A percentile compares a stretch with the other conserved stretches of the same genome.
Evolutionary conservation across 140 eudicot genomes (phyloP).

Genomic region (Oenanthe javanica): DNA sequence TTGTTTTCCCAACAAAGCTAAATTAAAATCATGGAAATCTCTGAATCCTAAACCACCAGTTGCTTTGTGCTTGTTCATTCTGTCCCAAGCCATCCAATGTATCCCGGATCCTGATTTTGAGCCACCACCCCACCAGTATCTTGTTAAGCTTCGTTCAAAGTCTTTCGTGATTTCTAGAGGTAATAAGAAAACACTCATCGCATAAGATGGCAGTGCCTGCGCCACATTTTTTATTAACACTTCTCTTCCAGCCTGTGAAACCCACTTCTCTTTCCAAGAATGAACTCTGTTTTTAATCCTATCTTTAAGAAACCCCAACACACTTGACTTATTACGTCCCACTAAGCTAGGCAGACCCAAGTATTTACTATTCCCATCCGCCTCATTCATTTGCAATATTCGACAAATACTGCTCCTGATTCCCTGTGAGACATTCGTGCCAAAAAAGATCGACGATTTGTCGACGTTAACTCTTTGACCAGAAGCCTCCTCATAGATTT

Average conservation of each 20-base stretch:
- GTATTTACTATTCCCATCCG: background rate
- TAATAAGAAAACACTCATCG: background rate
- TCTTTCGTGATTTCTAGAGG: background rate
- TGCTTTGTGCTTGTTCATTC: too few relatives aligned
- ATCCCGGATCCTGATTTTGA: too few relatives aligned
- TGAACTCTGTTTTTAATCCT: background rate
- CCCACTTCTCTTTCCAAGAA: background rate
- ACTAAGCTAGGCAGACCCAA: background rate
- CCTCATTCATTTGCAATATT: background rate
- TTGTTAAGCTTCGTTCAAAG: background rate
- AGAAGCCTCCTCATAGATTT: background rate
- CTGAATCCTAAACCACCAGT: background rate
- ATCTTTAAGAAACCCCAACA: background rate
- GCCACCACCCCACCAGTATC: background rate
- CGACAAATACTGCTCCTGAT: background rate
- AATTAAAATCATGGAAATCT: background rate
- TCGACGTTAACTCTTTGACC: background rate
- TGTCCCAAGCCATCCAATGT: background rate
- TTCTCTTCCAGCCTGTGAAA: background rate
- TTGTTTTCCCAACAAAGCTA: background rate
- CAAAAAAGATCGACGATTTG: background rate
- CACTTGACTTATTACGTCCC: background rate
- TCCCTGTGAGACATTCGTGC: background rate
- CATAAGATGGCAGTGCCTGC: background rate
- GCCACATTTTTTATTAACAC: background rate